Evolutionary conservation across 805 yeast genomes (phyloP), one percentile per base, ranked within the genome.

Genomic region (Cyberlindnera subsufficiens): DNA sequence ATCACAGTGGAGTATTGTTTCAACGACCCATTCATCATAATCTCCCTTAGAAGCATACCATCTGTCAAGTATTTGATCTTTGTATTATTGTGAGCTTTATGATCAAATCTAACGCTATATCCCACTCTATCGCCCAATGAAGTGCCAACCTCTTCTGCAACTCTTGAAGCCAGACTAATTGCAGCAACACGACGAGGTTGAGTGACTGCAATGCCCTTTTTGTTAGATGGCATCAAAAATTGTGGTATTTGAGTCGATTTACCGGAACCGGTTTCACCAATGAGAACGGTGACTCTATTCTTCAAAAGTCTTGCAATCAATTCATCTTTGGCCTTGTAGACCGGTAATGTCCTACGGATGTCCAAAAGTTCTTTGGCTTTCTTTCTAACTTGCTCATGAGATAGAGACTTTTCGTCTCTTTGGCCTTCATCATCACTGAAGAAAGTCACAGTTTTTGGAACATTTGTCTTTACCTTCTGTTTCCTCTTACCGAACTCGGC

Each of bases 151-250:
- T 91, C 99, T 52, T 86, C 87, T 13, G 96, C 79, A 5, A 91
- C 99, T 67, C 99, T 82, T 22, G 84, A 75, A 0, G 98, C 98
- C 59, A 91, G 73, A 47, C 89, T 88, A 39, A 93, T 87, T 2
- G 99, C 99, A 4, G 99, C 98, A 32, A 91, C 99, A 58, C 98
- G 76, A 66, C 99, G 82, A 1, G 99, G 99, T 66, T 91, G 98
- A 0, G 99, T 90, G 7, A 93, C 91, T 0, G 96, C 98, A 17
- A 91, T 80, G 20, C 74, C 69, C 46, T 77, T 78, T 16, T 64
- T 62, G 31, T 63, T 58, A 3, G 53, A 42, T 0, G 77, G 74
- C 64, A 86, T 75, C n/a, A 91, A 59, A 51, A 91, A 82, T 59
- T 91, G 98, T 0, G 99, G 98, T 37, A 91, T 81, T 66, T 91